These are phyloP conservation scores for Phytopythium boreale DNA, from an alignment of 352 stramenopile species.

Conservation along the genomic window DNA sequence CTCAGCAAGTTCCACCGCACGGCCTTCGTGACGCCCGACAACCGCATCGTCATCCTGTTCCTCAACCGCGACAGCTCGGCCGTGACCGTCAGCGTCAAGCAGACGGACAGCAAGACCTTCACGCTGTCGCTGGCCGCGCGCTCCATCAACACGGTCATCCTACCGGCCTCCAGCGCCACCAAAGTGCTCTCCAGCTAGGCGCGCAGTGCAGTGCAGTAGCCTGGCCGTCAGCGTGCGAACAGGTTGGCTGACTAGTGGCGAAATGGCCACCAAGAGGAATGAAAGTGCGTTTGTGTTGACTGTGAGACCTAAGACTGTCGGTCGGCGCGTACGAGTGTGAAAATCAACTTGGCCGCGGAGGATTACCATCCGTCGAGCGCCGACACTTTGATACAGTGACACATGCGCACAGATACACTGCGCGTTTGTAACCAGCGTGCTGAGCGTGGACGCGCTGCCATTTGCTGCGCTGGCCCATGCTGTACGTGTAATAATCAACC, in stretches of 20 bases:
- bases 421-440: neutral
- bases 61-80: slow-evolving; percentile 32
- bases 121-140: slow-evolving; percentile 10
- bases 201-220: no score
- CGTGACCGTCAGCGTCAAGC: slow-evolving; percentile 19
- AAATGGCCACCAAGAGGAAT: neutral
- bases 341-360: neutral
- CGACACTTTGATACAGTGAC: no score
- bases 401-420: neutral
- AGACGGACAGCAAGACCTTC: slow-evolving; percentile 11
- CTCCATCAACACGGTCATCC: slow-evolving; percentile 19
- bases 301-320: no score
- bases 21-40: slow-evolving; percentile 48
- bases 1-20: slow-evolving; percentile 32
- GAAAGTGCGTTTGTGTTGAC: neutral
- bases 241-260: neutral
- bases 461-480: neutral
- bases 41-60: slow-evolving; percentile 40
- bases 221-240: neutral
- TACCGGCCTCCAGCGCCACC: slow-evolving; percentile 22
- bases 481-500: no score
- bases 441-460: no score
- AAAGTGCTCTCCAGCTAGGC: slow-evolving; percentile 17
- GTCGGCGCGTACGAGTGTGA: neutral
- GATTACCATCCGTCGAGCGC: neutral